Evolutionary conservation across 2,329 filamentous ascomycete species (phyloP).

Genomic region (Colletotrichum godetiae): DNA sequence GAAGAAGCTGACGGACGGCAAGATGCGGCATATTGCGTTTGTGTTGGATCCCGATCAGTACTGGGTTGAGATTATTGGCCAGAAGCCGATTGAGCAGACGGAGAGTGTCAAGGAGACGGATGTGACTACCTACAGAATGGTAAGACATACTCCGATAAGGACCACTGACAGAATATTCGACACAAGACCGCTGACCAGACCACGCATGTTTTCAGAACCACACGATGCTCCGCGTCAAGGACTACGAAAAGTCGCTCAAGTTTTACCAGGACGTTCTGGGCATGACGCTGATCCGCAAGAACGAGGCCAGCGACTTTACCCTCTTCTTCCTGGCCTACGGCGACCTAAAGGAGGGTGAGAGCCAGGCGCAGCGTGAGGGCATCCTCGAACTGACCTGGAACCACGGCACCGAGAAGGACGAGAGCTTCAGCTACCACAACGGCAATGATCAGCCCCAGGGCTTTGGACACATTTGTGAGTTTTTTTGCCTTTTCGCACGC

Average conservation of each 20-base stretch:
- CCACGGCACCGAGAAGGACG: constrained; percentile 86
- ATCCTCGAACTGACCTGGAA: constrained; percentile 92
- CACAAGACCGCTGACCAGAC: too few species aligned
- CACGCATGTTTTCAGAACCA: too few species aligned
- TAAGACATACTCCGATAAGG: too few species aligned
- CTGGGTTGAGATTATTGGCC: constrained; percentile 86
- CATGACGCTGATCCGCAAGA: constrained; percentile 83
- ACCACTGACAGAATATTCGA: too few species aligned
- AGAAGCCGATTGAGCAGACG: constrained; percentile 77
- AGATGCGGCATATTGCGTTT: constrained; percentile 91
- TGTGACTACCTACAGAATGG: constrained; percentile 78
- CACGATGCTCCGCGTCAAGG: constrained; percentile 95
- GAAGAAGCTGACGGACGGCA: constrained; percentile 91
- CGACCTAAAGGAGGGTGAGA: constrained; percentile 59
- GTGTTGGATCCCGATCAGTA: constrained; percentile 89
- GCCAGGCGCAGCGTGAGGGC: constrained; percentile 79
- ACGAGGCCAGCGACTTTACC: constrained; percentile 82
- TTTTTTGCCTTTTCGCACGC: background rate
- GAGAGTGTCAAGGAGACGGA: constrained; percentile 80
- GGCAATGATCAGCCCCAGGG: constrained; percentile 93
- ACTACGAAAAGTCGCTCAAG: constrained; percentile 76
- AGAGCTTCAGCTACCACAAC: constrained; percentile 87
- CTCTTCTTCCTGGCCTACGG: constrained; percentile 93
- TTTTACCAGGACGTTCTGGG: constrained; percentile 90
- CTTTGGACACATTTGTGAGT: constrained; percentile 90